These are phyloP conservation scores for Biancaea sappan DNA, from an alignment of 306 rosid species.

Conservation along the genomic window DNA sequence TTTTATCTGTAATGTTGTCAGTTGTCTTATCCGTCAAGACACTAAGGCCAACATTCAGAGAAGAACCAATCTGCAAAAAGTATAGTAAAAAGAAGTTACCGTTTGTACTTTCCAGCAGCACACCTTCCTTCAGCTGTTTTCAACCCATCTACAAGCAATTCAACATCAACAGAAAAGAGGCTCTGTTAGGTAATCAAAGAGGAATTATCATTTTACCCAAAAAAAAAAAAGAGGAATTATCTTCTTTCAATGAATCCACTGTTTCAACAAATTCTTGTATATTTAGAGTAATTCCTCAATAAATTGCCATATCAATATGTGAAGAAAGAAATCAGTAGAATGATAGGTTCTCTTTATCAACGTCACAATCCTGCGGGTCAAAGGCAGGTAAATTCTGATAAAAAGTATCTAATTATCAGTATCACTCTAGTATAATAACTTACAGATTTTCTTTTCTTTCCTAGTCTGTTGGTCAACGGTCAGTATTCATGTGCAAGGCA, in stretches of 20 bases:
- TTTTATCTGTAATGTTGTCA: background rate
- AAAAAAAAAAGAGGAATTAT: too few relatives aligned
- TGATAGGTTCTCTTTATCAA: background rate
- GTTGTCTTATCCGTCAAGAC: background rate
- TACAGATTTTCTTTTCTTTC: background rate
- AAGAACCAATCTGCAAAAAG: background rate
- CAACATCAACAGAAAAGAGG: background rate
- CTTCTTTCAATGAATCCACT: background rate
- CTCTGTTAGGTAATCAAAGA: background rate
- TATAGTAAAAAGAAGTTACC: background rate
- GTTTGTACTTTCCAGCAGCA: constrained; percentile 22
- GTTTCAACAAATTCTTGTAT: background rate
- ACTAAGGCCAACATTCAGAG: background rate
- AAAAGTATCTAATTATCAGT: background rate
- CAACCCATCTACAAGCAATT: constrained; percentile 5
- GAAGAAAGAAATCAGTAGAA: background rate
- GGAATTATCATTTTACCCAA: too few relatives aligned
- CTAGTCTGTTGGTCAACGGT: background rate
- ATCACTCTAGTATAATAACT: background rate
- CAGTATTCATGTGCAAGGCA: background rate
- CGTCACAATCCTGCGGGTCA: background rate
- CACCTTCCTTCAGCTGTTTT: constrained; percentile 28
- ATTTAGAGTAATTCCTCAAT: background rate
- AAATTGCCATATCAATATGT: background rate
- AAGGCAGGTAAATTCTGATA: background rate